A percentile compares a stretch with the other conserved stretches of the same genome.
phyloP scores from a whole-genome alignment of 2,329 filamentous ascomycete species.

The Exophiala oligosperma region DNA sequence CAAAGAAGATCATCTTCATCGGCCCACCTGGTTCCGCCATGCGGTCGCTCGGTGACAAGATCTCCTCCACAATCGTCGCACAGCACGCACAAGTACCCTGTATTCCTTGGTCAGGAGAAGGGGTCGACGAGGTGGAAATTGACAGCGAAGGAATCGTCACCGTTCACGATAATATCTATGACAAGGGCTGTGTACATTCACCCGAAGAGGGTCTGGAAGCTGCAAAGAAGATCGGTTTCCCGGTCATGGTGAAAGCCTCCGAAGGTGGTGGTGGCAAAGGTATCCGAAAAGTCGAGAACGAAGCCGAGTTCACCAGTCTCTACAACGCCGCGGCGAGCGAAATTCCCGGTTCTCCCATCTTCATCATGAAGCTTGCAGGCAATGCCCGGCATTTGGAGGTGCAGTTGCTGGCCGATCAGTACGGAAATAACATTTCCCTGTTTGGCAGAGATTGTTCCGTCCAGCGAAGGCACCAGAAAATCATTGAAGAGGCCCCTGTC shows the following conservation, averaged over 20 bases:
- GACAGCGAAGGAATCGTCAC: slow-evolving; percentile 87
- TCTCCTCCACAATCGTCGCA: slow-evolving; percentile 97
- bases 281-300: slow-evolving; percentile 88
- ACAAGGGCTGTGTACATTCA: slow-evolving; percentile 85
- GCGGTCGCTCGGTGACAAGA: slow-evolving; percentile 99
- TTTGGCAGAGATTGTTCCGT: slow-evolving; percentile 99
- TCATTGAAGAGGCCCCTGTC: slow-evolving; percentile 97
- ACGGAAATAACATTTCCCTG: slow-evolving; percentile 98
- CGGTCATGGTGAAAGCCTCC: slow-evolving; percentile 99
- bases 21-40: slow-evolving; percentile 96
- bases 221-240: slow-evolving; percentile 91
- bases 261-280: slow-evolving; percentile 99
- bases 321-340: slow-evolving; percentile 97
- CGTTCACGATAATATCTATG: slow-evolving; percentile 80
- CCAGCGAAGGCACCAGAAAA: slow-evolving; percentile 97
- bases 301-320: slow-evolving; percentile 79
- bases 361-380: slow-evolving; percentile 99
- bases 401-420: slow-evolving; percentile 95
- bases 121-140: slow-evolving; percentile 76
- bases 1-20: slow-evolving; percentile 99
- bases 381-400: slow-evolving; percentile 97
- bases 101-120: slow-evolving; percentile 98
- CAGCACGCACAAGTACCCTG: slow-evolving; percentile 95
- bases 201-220: slow-evolving; percentile 86
- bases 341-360: slow-evolving; percentile 97